Evolutionary conservation across 75 land plant species (phyloP).

Genomic region (Selaginella moellendorffii): DNA sequence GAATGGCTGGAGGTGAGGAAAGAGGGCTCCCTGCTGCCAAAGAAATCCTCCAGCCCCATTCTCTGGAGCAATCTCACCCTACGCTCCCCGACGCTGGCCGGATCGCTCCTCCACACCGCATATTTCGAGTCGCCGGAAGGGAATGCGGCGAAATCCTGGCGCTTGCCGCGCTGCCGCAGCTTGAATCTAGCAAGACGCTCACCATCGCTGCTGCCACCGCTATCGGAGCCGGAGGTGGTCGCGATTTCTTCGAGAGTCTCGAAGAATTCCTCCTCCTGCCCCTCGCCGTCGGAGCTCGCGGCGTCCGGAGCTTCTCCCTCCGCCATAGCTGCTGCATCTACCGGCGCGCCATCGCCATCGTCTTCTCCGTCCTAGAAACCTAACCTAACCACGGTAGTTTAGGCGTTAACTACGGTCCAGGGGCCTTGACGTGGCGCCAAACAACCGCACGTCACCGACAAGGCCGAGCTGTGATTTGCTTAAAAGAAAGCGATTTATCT

Average conservation of each 20-base stretch:
- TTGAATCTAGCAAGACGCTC: slow-evolving; percentile 13
- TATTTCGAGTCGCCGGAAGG: no score
- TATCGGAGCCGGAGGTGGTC: slow-evolving; percentile 27
- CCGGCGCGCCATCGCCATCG: no score
- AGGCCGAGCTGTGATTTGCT: no score
- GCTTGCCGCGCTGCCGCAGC: slow-evolving; percentile 13
- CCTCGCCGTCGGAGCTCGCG: background rate
- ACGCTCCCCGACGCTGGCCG: slow-evolving; percentile 56
- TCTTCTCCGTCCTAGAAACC: no score
- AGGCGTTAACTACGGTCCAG: no score
- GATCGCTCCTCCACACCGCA: slow-evolving; percentile 59
- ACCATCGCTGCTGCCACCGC: slow-evolving; percentile 19
- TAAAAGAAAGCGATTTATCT: no score
- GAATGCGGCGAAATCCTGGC: no score
- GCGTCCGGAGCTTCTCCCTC: background rate
- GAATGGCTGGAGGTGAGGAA: background rate
- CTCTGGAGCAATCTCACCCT: slow-evolving; percentile 47
- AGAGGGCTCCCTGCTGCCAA: background rate
- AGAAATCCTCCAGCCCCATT: slow-evolving; percentile 34
- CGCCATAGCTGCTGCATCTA: background rate
- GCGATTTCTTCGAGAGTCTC: slow-evolving; percentile 39
- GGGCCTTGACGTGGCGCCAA: no score
- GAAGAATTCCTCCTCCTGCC: slow-evolving; percentile 31
- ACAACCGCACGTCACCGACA: no score
- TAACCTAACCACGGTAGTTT: no score